These are phyloP conservation scores for Solanum sejunctum DNA, from an alignment of 257 asterid species.

Conservation along the genomic window DNA sequence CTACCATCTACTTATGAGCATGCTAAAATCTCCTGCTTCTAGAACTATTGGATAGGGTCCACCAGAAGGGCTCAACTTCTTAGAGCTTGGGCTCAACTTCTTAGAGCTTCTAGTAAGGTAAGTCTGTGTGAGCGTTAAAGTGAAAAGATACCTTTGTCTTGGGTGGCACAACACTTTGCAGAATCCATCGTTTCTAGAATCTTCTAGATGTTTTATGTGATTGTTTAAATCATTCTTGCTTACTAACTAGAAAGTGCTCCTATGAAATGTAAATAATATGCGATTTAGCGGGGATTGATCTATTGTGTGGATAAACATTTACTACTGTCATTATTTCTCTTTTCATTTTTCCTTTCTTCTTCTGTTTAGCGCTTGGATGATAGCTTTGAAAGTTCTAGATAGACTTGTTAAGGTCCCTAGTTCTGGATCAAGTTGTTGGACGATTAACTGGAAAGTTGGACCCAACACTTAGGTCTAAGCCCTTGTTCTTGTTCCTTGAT, in stretches of 20 bases:
- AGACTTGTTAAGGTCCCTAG: neutral
- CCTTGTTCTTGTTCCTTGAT: too few relatives aligned
- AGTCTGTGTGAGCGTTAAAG: neutral
- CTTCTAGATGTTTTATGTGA: neutral
- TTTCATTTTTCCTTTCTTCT: neutral
- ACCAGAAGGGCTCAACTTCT: neutral
- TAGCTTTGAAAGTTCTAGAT: slow-evolving; percentile 7
- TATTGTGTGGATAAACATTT: neutral
- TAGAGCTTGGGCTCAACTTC: neutral
- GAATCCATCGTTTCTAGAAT: neutral
- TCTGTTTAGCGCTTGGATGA: slow-evolving; percentile 2
- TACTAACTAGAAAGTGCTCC: neutral
- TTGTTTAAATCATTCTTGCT: neutral
- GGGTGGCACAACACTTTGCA: neutral
- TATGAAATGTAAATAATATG: neutral
- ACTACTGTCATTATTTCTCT: neutral
- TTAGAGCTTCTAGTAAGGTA: neutral
- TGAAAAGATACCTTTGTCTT: neutral
- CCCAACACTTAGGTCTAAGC: too few relatives aligned
- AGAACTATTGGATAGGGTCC: neutral
- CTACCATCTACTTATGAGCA: neutral
- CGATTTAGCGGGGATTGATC: neutral
- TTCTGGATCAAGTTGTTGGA: too few relatives aligned
- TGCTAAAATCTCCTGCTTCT: neutral
- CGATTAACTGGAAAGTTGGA: too few relatives aligned